A percentile compares a stretch with the other conserved stretches of the same genome.
Conservation (phyloP, 176 grass and related monocot species). For the Triticum dicoccoides region DNA sequence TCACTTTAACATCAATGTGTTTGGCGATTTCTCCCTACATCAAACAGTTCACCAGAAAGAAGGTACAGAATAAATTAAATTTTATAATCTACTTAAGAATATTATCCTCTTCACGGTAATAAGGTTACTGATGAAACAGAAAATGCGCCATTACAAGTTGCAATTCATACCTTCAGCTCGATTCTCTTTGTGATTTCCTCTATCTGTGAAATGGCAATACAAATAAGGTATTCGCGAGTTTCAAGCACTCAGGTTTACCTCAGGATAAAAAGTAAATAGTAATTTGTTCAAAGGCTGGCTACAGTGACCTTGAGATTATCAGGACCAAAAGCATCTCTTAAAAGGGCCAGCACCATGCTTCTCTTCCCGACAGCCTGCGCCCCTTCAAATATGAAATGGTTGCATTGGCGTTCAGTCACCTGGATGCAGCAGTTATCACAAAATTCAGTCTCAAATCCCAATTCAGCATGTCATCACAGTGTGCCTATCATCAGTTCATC, state of each 20-base stretch:
- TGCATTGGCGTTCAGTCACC: constrained; percentile 19
- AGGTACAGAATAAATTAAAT: not conserved
- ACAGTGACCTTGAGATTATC: constrained; percentile 29
- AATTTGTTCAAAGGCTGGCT: not conserved
- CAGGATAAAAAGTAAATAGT: not conserved
- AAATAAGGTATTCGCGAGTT: not conserved
- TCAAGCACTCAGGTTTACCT: not conserved
- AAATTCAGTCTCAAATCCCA: not conserved
- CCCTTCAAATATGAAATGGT: constrained; percentile 63
- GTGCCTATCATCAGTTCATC: not conserved
- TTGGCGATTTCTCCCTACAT: constrained; percentile 55
- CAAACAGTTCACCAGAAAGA: not conserved
- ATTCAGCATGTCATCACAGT: not conserved
- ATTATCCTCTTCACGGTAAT: not conserved
- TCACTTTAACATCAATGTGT: constrained; percentile 52
- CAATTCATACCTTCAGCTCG: constrained; percentile 53
- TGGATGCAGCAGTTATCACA: constrained; percentile 27
- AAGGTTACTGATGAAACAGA: not conserved
- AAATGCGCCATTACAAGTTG: not conserved
- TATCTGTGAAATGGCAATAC: constrained; percentile 30
- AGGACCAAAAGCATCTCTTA: constrained; percentile 53
- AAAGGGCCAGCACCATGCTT: constrained; percentile 54
- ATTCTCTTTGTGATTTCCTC: constrained; percentile 43
- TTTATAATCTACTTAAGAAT: not conserved
- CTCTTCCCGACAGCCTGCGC: constrained; percentile 49